Base-by-base conservation (phyloP, 2,329 filamentous ascomycete genomes). In the Colletotrichum truncatum region DNA sequence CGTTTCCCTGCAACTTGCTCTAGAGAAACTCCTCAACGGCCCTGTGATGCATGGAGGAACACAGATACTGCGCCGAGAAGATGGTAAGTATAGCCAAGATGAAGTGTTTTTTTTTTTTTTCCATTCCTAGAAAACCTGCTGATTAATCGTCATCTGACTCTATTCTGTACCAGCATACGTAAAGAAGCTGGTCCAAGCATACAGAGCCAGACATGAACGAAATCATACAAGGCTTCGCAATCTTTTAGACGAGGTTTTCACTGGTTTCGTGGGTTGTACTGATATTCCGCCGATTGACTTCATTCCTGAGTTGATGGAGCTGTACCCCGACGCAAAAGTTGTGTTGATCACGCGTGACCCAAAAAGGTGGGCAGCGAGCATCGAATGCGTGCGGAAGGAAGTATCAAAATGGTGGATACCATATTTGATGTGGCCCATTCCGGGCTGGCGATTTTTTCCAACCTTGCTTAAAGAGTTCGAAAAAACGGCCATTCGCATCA, bases 41-140 rank as follows among this genome's bases (percentile, higher is more conserved):
- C 70, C 71, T 4, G 68, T 72, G 16, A 67, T 70, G 45, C 70
- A 72, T 41, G 67, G 70, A 32, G 70, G 70, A 11, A 72, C 71
- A 3, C 68, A 72, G 39, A 18, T 68, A 6, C 68, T 58, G n/a
- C 46, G 59, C 16, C 21, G 64, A 70, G 14, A 53, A n/a, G n/a
- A n/a, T n/a, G n/a, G n/a, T n/a, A n/a, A n/a, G n/a, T n/a, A n/a
- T n/a, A n/a, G n/a, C n/a, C n/a, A n/a, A n/a, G n/a, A n/a, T n/a
- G n/a, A n/a, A n/a, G n/a, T n/a, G n/a, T n/a, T n/a, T n/a, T n/a
- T n/a, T n/a, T n/a, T n/a, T n/a, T n/a, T n/a, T n/a, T n/a, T 70
- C 53, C 62, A 61, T 38, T 59, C 54, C 6, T 71, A 69, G 70
- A 57, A 7, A 23, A 7, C 36, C 25, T 9, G 23, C 51, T 6